Base-by-base conservation (phyloP, 2,329 filamentous ascomycete genomes). In the Colletotrichum navitas region DNA sequence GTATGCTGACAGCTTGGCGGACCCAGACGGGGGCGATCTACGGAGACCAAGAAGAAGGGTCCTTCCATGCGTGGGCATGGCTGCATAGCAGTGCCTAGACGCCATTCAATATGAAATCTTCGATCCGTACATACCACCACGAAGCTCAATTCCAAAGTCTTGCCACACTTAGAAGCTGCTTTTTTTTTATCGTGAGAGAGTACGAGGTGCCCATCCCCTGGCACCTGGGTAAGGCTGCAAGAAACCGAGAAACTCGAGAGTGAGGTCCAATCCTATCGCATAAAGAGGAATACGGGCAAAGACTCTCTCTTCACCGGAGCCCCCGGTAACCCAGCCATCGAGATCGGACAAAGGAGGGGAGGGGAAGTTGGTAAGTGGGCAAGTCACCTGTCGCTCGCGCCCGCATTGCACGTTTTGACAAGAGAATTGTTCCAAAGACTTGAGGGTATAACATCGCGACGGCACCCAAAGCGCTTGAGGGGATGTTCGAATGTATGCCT, bases 1-100 rank as follows among this genome's bases (percentile, higher is more conserved):
- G 54, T 47, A 54, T 55, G 39, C 29, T 72, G 65, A 72, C 69
- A 72, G 69, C 65, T 72, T 72, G 69, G 69, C 69, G 24, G 52
- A 69, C 59, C 65, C 58, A 39, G 61, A 34, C 39, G 26, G 51
- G 56, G 43, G 26, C 29, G 58, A 68, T 71, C 58, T 51, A 68
- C 64, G 52, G 18, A 71, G 7, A 36, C 41, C 51, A 49, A 58
- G 43, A 45, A 47, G 58, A 54, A 39, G 63, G 49, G 43, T 54
- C 58, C 47, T 58, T 47, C 11, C 26, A 36, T 34, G 34, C 34
- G 34, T 34, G 34, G 5, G 34, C 49, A 52, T 29, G 14, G 26
- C 12, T 8, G 8, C 12, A 52, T 10, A 1, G 49, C 43, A 11
- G n/a, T 54, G 54, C 55, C 45, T 29, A 47, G 52, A 24, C 52